Evolutionary conservation across 176 grass and related monocot genomes (phyloP).

Genomic region (Puya raimondii): DNA sequence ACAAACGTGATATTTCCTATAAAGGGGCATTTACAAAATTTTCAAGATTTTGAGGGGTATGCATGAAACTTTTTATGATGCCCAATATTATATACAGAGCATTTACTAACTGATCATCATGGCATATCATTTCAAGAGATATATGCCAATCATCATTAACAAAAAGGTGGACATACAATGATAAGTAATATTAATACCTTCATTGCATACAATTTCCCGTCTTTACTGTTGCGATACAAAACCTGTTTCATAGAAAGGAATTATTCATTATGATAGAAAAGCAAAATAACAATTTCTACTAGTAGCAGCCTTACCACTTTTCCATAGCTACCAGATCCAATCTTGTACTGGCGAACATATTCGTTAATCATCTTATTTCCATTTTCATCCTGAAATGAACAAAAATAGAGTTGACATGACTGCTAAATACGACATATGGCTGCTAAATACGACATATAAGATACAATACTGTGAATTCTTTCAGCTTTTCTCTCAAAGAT

Average conservation of each 20-base stretch:
- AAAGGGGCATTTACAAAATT: too few species aligned
- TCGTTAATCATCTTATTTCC: slow-evolving; percentile 81
- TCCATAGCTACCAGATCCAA: slow-evolving; percentile 82
- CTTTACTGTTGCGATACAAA: slow-evolving; percentile 53
- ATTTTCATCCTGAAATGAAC: slow-evolving; percentile 51
- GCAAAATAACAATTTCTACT: neutral
- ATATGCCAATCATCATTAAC: neutral
- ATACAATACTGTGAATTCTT: slow-evolving; percentile 7
- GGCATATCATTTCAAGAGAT: neutral
- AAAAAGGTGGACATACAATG: neutral
- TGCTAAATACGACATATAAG: neutral
- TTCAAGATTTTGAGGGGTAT: too few species aligned
- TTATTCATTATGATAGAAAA: slow-evolving; percentile 2
- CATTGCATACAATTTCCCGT: slow-evolving; percentile 70
- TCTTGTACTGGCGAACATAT: slow-evolving; percentile 62
- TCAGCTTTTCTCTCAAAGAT: slow-evolving; percentile 4
- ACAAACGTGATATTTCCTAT: too few species aligned
- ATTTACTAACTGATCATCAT: too few species aligned
- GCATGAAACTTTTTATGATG: too few species aligned
- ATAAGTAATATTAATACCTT: slow-evolving; percentile 35
- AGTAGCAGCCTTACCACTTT: slow-evolving; percentile 68
- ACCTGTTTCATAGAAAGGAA: slow-evolving; percentile 33
- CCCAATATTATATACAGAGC: too few species aligned
- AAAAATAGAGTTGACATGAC: slow-evolving; percentile 2
- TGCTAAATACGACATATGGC: neutral